Evolutionary conservation across 345 rosid genomes (phyloP).

Genomic region (Anastatica hierochuntica): DNA sequence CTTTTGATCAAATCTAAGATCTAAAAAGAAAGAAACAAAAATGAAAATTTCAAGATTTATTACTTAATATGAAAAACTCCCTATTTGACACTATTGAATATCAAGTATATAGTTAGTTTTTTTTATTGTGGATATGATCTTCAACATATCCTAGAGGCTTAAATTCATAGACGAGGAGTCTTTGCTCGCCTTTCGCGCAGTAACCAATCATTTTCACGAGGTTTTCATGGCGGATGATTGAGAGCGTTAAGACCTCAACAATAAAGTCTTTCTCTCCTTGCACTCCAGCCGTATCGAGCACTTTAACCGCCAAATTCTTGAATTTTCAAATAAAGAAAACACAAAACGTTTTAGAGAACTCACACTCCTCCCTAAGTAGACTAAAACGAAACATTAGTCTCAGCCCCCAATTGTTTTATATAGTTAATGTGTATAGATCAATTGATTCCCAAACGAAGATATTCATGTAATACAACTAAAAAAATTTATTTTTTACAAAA

Average conservation of each 20-base stretch:
- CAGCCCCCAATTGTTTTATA: no score
- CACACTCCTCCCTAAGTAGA: no score
- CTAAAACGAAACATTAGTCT: no score
- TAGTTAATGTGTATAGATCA: no score
- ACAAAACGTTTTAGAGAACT: neutral
- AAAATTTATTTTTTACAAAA: no score
- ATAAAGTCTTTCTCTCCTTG: slow-evolving; percentile 87
- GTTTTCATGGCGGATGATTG: slow-evolving; percentile 57
- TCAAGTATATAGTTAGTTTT: no score
- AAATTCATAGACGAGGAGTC: slow-evolving; percentile 64
- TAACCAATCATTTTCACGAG: slow-evolving; percentile 64
- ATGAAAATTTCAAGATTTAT: neutral
- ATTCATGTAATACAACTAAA: no score
- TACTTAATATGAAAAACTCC: neutral
- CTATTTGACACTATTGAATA: neutral
- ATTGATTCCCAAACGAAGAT: no score
- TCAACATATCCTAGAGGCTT: slow-evolving; percentile 67
- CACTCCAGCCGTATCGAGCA: slow-evolving; percentile 42
- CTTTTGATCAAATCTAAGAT: slow-evolving; percentile 23
- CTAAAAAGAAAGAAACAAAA: slow-evolving; percentile 14
- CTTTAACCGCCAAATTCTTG: slow-evolving; percentile 51
- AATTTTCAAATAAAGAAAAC: neutral
- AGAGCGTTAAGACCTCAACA: slow-evolving; percentile 83
- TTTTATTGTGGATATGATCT: slow-evolving; percentile 58
- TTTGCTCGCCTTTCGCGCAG: slow-evolving; percentile 66